These are phyloP conservation scores for Pseudotsuga menziesii DNA, from an alignment of 75 land plant genomes.

Conservation along the genomic window DNA sequence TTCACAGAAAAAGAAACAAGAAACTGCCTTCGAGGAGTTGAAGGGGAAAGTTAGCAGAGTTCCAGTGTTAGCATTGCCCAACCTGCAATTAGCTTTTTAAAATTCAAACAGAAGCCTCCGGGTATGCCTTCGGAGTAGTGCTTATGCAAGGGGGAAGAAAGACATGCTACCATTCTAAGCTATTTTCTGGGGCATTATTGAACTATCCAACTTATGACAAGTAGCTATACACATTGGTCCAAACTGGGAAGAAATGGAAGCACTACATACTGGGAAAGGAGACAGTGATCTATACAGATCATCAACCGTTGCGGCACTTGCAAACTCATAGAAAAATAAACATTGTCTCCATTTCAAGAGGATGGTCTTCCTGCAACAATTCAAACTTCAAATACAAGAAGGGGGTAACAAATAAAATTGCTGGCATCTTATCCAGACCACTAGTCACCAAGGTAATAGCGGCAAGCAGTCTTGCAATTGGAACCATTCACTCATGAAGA, in stretches of 20 bases:
- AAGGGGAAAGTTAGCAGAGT: neutral
- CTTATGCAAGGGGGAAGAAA: neutral
- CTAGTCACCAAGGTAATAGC: too few species aligned
- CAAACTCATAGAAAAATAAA: too few species aligned
- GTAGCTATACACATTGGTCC: neutral
- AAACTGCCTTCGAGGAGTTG: neutral
- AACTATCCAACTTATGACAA: slow-evolving; percentile 4
- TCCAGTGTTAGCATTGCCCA: neutral
- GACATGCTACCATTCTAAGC: neutral
- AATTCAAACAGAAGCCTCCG: neutral
- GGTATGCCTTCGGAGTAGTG: neutral
- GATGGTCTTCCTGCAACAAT: too few species aligned
- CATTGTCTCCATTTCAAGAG: too few species aligned
- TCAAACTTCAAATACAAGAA: too few species aligned
- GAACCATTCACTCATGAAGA: too few species aligned
- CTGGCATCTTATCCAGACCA: too few species aligned
- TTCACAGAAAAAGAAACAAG: neutral
- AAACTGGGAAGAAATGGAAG: neutral
- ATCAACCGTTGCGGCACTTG: too few species aligned
- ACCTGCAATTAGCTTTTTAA: neutral
- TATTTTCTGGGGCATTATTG: neutral
- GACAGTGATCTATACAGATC: neutral
- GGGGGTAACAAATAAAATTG: too few species aligned
- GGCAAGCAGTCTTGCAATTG: too few species aligned
- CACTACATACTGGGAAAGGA: neutral